Base-by-base conservation (phyloP, 2,329 filamentous ascomycete species). In the Stylonectria norvegica region DNA sequence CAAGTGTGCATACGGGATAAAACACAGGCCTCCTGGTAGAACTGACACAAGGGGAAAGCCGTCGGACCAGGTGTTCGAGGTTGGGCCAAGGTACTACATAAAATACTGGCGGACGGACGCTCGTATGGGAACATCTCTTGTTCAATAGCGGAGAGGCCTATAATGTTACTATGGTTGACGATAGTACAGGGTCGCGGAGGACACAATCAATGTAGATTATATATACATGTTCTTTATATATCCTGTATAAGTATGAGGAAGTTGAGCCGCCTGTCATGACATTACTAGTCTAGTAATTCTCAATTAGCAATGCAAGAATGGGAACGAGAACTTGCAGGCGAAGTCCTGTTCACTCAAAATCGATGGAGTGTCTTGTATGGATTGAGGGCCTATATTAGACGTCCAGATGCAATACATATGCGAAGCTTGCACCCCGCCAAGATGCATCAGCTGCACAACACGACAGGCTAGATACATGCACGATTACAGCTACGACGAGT, bases 11-110 rank as follows among this genome's bases (percentile, higher is more conserved):
- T 33, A 38, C 19, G 48, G 46, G 38, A 43, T 39, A 45, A 50
- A 50, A 42, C 38, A 49, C 40, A 45, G 29, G 34, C 38, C 40
- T 45, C 25, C 18, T 17, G 43, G 46, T n/a, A n/a, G n/a, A n/a
- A 43, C 20, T 33, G 20, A 34, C 29, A 54, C 47, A 52, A 49
- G 14, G 31, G 44, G 34, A 35, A 20, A 27, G 32, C 36, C 30
- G 40, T 44, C 43, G 43, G 17, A 36, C 40, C 42, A 23, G 19
- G 39, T 45, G 45, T 47, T 43, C 38, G 45, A 43, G 34, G 23
- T 25, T 15, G 34, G 34, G 36, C 30, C 34, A 32, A 28, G 33
- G 42, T 31, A 39, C 23, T 36, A 31, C 18, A 29, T 30, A 20
- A 37, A 16, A 15, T 18, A n/a, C 32, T 19, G 19, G 19, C 30